Evolutionary conservation across 305 asterid species (phyloP).

Genomic region (Fraxinus floribunda): DNA sequence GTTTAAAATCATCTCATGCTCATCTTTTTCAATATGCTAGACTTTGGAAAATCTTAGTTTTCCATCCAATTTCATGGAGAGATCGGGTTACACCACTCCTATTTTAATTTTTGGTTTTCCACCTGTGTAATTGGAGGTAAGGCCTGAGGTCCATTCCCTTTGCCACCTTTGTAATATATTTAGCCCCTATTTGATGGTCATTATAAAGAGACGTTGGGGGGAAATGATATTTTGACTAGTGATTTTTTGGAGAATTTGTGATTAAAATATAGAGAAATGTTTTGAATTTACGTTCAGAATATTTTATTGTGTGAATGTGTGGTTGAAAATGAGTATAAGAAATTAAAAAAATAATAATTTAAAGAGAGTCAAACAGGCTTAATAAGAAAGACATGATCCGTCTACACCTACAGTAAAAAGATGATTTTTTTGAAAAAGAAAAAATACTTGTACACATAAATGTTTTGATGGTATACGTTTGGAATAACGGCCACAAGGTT

Average conservation of each 20-base stretch:
- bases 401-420: background rate
- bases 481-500: background rate
- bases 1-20: background rate
- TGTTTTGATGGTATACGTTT: background rate
- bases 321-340: too few relatives aligned
- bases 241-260: too few relatives aligned
- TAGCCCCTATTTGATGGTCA: too few relatives aligned
- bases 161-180: background rate
- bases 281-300: too few relatives aligned
- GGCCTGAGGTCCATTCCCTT: background rate
- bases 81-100: background rate
- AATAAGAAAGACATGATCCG: background rate
- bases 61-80: background rate
- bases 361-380: too few relatives aligned
- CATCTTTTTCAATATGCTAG: background rate
- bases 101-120: background rate
- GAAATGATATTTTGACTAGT: too few relatives aligned
- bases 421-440: background rate
- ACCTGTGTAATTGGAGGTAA: background rate
- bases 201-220: too few relatives aligned
- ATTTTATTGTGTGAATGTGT: too few relatives aligned
- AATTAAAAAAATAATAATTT: too few relatives aligned
- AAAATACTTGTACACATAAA: background rate
- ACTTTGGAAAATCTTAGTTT: background rate
- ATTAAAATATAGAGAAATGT: too few relatives aligned